Evolutionary conservation across 2,329 filamentous ascomycete genomes (phyloP), one percentile per base, ranked within the genome.

Genomic region (Drechmeria coniospora): DNA sequence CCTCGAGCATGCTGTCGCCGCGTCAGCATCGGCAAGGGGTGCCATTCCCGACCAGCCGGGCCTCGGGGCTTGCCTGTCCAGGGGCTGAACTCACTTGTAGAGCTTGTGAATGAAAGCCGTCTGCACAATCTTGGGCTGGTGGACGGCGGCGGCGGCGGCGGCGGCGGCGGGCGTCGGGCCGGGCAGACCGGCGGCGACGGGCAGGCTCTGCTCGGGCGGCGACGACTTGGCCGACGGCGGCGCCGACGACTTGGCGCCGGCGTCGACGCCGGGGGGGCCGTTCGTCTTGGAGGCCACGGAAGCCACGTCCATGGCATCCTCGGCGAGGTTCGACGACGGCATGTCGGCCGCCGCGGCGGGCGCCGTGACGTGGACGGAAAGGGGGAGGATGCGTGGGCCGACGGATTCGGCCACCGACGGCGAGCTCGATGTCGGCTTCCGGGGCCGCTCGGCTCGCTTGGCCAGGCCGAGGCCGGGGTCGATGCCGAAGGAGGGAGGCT

Each of bases 81-180:
- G n/a, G n/a, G 17, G 30, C 8, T 8, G 22, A 23, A 36, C 77
- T 47, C 65, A 94, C 86, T 92, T 94, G 65, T 95, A 98, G 20
- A 98, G 71, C 56, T 98, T 98, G 55, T 98, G 90, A 39, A 98
- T 95, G 47, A 98, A 98, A 14, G 90, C 90, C 8, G 90, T 95
- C 58, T 98, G 90, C 11, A 95, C 84, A 24, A 94, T 87, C 57
- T 98, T 98, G 33, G 90, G 86, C 49, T 93, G 86, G 48, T 92
- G 83, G 28, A 86, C 77, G 26, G 78, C 78, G 5, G 79, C 73
- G 1, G 75, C 74, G 13, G 76, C 74, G n/a, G 63, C 56, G 3
- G 61, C n/a, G 6, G 20, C 20, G 54, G 13, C 56, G 2, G 63
- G 56, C 6, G 54, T 51, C 11, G 63, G 64, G 14, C 64, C 62